Evolutionary conservation across 1,139 yeast genomes (phyloP), one percentile per base, ranked within the genome.

Genomic region (Eremothecium cymbalariae): DNA sequence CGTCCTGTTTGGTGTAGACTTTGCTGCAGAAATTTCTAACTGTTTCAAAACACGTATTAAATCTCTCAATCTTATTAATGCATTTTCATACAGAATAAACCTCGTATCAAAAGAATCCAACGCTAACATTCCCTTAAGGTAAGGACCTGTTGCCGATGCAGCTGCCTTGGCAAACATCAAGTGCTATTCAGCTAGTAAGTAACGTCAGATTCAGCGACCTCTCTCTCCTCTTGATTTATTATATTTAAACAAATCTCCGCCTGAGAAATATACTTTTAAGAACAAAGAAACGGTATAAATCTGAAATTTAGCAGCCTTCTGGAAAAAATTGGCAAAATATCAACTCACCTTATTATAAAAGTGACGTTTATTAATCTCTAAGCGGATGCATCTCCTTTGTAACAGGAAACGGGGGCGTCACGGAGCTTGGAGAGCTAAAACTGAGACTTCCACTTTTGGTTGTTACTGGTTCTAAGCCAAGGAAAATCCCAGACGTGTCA

Each of bases 121-220:
- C 17, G 43, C 38, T 12, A 42, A 38, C 1, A 53, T 41, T 8
- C 45, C 48, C 24, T 35, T 41, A 8, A 41, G 31, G 6, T 31
- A 30, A 3, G 51, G 46, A 19, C 39, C 32, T 3, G 53, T 39
- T 8, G 48, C 50, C 18, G 37, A 30, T 11, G 57, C 57, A 15
- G 58, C 59, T 22, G 58, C 55, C 35, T 45, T 51, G 8, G 55
- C 53, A 28, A 45, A 40, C 57, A 50, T 51, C 2, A 15, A 11
- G 15, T 8, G 14, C 19, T 14, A 5, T 12, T 11, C 12, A 26
- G 7, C 24, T 6, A 5, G 25, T 22, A 22, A 8, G 12, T 23
- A 7, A 14, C 13, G n/a, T 23, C 25, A n/a, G 13, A 24, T 36
- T 22, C 9, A 15, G 18, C 5, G 6, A 4, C 23, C 23, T 15